A percentile compares a stretch with the other conserved stretches of the same genome.
phyloP scores from a whole-genome alignment of 2,329 filamentous ascomycete genomes.

The Fusarium fracticaudum region DNA sequence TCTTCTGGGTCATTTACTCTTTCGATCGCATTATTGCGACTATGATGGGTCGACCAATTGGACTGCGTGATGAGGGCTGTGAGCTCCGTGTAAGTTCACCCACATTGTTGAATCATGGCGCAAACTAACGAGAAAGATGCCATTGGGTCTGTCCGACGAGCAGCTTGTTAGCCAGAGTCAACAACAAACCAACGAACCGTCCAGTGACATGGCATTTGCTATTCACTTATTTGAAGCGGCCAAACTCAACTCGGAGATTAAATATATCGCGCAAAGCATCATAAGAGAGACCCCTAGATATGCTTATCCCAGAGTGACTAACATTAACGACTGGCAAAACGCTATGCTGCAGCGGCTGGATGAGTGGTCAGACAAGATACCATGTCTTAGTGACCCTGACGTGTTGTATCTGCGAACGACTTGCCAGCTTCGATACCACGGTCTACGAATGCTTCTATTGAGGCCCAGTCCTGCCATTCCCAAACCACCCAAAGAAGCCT shows the following conservation, averaged over 20 bases:
- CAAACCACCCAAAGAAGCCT: constrained; percentile 52
- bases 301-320: constrained; percentile 57
- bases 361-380: constrained; percentile 52
- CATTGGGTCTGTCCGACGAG: constrained; percentile 39
- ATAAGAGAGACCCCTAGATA: constrained; percentile 57
- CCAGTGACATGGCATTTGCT: constrained; percentile 50
- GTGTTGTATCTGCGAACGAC: constrained; percentile 43
- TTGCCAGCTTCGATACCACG: constrained; percentile 59
- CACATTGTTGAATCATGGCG: accelerated
- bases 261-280: constrained; percentile 64
- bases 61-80: constrained; percentile 63
- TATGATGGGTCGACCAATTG: constrained; percentile 66
- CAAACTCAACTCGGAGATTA: constrained; percentile 65
- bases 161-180: constrained; percentile 10
- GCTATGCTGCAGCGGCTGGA: constrained; percentile 53
- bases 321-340: constrained; percentile 58
- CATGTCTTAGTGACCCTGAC: constrained; percentile 28
- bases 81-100: constrained; percentile 55
- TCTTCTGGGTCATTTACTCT: constrained; percentile 64
- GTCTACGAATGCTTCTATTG: constrained; percentile 59
- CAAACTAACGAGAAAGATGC: constrained; percentile 42
- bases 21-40: constrained; percentile 63
- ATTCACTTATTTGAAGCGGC: constrained; percentile 60
- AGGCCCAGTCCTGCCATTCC: constrained; percentile 63
- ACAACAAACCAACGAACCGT: not conserved